Conservation (phyloP, 2,329 filamentous ascomycete genomes). For the Aspergillus jensenii region DNA sequence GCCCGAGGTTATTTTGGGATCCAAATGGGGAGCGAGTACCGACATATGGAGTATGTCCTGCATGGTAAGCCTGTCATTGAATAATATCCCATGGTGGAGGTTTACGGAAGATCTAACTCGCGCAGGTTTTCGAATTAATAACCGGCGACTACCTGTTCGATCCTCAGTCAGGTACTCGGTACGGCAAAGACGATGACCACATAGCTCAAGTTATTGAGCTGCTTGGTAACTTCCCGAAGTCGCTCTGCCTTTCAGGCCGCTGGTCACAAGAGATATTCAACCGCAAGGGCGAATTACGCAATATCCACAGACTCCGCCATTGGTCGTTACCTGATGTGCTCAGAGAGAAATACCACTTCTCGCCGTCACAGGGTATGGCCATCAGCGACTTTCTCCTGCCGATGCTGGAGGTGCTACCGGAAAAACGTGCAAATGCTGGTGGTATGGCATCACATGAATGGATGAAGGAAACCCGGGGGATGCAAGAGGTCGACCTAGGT, state of each 20-base stretch:
- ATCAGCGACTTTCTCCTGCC: constrained; percentile 82
- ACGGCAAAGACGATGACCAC: constrained; percentile 98
- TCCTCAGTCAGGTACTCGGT: constrained; percentile 96
- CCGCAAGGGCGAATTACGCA: constrained; percentile 91
- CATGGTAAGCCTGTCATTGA: constrained; percentile 68
- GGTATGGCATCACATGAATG: constrained; percentile 88
- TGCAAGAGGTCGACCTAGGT: constrained; percentile 75
- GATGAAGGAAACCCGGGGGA: constrained; percentile 81
- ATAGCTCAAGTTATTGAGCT: constrained; percentile 99
- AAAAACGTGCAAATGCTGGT: constrained; percentile 88
- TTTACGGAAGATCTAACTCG: neutral
- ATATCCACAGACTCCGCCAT: constrained; percentile 93
- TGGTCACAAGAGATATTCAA: constrained; percentile 99
- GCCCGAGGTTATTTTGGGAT: constrained; percentile 91
- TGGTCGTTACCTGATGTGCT: constrained; percentile 94
- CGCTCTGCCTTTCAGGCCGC: constrained; percentile 86
- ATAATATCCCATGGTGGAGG: neutral
- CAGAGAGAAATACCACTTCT: constrained; percentile 95
- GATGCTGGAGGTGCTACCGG: constrained; percentile 86
- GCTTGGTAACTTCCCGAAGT: constrained; percentile 88
- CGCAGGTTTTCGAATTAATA: constrained; percentile 85
- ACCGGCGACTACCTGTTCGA: constrained; percentile 99
- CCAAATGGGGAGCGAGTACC: constrained; percentile 99
- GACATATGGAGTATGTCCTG: constrained; percentile 99
- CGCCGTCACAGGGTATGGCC: constrained; percentile 73